Conservation (phyloP, 1,139 yeast species). For the Williopsis jadinii region DNA sequence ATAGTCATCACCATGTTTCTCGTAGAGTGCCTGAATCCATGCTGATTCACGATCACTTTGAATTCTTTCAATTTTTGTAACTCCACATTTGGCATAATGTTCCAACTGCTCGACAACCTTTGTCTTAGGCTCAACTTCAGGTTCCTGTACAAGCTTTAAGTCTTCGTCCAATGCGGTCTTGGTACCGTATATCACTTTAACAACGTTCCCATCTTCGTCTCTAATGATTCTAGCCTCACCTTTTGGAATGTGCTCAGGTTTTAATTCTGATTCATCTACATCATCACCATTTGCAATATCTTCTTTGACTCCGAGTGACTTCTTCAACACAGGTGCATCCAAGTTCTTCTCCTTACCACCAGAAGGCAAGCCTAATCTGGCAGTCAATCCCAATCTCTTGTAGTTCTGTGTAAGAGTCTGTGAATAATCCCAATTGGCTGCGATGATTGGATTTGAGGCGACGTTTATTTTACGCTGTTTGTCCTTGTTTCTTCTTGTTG, state of each 20-base stretch:
- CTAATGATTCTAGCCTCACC: constrained; percentile 81
- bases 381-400: constrained; percentile 64
- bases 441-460: constrained; percentile 72
- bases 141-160: constrained; percentile 23
- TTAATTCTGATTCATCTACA: constrained; percentile 37
- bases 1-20: constrained; percentile 83
- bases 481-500: constrained; percentile 63
- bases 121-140: constrained; percentile 27
- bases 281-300: not conserved
- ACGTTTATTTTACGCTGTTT: constrained; percentile 59
- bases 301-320: constrained; percentile 17
- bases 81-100: constrained; percentile 51
- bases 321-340: constrained; percentile 30
- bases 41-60: constrained; percentile 69
- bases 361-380: constrained; percentile 56
- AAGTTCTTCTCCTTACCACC: constrained; percentile 61
- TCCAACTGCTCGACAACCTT: constrained; percentile 66
- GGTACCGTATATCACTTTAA: constrained; percentile 67
- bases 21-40: constrained; percentile 60
- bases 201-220: constrained; percentile 65
- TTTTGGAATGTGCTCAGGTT: constrained; percentile 51
- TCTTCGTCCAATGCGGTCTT: constrained; percentile 27
- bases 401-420: constrained; percentile 82
- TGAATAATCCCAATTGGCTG: constrained; percentile 82
- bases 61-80: constrained; percentile 45